Evolutionary conservation across 345 rosid genomes (phyloP).

Genomic region (Anacardium occidentale): DNA sequence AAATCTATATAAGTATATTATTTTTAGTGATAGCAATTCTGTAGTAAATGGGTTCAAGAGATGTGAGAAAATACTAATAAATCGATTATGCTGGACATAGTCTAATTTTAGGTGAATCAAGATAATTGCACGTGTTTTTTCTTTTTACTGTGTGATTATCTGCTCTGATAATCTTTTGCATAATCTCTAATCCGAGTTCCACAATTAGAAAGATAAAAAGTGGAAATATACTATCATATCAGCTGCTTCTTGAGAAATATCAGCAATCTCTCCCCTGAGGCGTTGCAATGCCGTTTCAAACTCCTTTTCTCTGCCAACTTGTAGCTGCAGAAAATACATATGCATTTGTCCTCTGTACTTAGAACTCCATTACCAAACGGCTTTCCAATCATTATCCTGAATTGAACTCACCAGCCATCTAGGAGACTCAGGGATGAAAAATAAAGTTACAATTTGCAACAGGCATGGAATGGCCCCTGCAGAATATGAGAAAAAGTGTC

Average conservation of each 20-base stretch:
- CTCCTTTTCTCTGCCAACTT: conserved; percentile 41
- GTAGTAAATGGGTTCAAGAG: no score
- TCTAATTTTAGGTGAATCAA: no score
- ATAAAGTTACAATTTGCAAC: conserved; percentile 31
- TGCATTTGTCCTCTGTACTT: neutral
- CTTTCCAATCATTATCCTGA: neutral
- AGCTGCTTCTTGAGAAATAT: conserved; percentile 53
- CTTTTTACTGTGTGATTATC: no score
- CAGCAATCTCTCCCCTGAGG: conserved; percentile 48
- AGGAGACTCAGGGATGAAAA: conserved; percentile 54
- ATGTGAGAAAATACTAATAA: no score
- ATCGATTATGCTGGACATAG: no score
- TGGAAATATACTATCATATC: conserved; percentile 42
- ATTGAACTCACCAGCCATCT: conserved; percentile 50
- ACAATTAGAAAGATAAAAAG: neutral
- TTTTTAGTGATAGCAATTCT: no score
- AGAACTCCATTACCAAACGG: no score
- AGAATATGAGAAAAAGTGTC: neutral
- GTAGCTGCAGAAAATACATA: conserved; percentile 31
- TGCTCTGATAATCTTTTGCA: no score
- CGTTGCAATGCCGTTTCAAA: conserved; percentile 42
- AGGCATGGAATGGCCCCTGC: conserved; percentile 38
- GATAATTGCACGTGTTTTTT: no score
- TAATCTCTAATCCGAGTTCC: neutral
- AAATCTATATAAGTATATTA: no score